Conservation (phyloP, 129 eudicot genomes). For the Helichrysum umbraculigerum region DNA sequence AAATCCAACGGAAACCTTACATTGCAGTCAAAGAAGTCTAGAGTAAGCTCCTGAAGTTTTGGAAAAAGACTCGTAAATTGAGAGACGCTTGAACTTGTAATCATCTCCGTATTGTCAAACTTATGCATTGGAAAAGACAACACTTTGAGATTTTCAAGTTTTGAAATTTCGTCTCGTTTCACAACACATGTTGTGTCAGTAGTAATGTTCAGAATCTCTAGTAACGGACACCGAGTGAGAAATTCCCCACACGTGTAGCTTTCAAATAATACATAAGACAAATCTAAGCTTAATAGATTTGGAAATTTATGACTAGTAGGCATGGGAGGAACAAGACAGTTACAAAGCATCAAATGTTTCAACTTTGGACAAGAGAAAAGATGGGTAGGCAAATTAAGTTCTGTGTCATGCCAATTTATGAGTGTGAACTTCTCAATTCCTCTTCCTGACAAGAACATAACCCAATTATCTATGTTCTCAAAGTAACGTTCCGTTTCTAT, state of each 20-base stretch:
- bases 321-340: background rate
- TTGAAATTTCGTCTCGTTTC: background rate
- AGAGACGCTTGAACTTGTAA: background rate
- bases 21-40: background rate
- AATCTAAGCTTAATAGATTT: constrained; percentile 20
- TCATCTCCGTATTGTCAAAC: background rate
- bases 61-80: constrained; percentile 10
- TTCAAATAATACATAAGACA: background rate
- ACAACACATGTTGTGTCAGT: no score
- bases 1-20: constrained; percentile 6
- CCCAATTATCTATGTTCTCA: constrained; percentile 10
- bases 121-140: background rate
- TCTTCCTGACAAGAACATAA: background rate
- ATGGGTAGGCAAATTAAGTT: no score
- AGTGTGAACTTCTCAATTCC: constrained; percentile 7
- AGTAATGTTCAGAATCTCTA: background rate
- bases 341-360: constrained; percentile 13
- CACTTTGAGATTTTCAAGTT: background rate
- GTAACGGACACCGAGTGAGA: constrained; percentile 11
- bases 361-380: background rate
- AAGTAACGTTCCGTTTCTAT: background rate
- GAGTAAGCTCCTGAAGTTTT: constrained; percentile 15
- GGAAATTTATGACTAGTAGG: background rate
- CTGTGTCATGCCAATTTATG: background rate
- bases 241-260: constrained; percentile 3